Conservation (phyloP, 2,329 filamentous ascomycete species). For the Aspergillus pseudoglaucus region DNA sequence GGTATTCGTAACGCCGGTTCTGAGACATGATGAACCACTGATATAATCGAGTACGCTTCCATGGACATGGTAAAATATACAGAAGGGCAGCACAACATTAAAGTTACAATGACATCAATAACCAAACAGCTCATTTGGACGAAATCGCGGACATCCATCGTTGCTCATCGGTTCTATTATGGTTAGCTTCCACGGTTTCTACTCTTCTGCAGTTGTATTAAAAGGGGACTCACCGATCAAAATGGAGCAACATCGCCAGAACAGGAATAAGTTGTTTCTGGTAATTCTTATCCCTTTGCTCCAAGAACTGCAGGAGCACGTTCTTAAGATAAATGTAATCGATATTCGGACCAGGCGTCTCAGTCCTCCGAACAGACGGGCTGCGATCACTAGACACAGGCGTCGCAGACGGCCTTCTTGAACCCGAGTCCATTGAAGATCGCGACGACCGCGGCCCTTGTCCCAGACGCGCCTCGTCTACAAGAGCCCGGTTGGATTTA, state of each 20-base stretch:
- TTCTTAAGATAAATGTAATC: slow-evolving; percentile 63
- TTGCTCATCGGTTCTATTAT: slow-evolving; percentile 64
- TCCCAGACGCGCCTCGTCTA: slow-evolving; percentile 51
- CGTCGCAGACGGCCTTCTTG: slow-evolving; percentile 41
- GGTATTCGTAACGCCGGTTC: no score
- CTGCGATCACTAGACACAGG: slow-evolving; percentile 36
- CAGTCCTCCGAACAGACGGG: slow-evolving; percentile 25
- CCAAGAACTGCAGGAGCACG: slow-evolving; percentile 59
- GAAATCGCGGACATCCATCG: slow-evolving; percentile 76
- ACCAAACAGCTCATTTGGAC: slow-evolving; percentile 34
- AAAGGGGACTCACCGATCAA: slow-evolving; percentile 50
- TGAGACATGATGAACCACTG: no score
- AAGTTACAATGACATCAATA: not conserved
- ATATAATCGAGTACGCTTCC: no score
- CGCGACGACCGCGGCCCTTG: slow-evolving; percentile 48
- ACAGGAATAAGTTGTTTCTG: slow-evolving; percentile 62
- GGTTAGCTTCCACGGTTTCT: slow-evolving; percentile 7
- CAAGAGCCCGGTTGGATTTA: slow-evolving; percentile 57
- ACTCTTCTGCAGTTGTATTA: not conserved
- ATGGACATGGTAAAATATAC: no score
- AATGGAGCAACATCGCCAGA: slow-evolving; percentile 59
- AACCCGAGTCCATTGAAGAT: slow-evolving; percentile 53
- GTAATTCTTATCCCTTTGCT: slow-evolving; percentile 62
- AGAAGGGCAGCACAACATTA: no score
- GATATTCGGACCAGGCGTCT: slow-evolving; percentile 35